Evolutionary conservation across 2,329 filamentous ascomycete species (phyloP).

Genomic region (Phialocephala sp.): DNA sequence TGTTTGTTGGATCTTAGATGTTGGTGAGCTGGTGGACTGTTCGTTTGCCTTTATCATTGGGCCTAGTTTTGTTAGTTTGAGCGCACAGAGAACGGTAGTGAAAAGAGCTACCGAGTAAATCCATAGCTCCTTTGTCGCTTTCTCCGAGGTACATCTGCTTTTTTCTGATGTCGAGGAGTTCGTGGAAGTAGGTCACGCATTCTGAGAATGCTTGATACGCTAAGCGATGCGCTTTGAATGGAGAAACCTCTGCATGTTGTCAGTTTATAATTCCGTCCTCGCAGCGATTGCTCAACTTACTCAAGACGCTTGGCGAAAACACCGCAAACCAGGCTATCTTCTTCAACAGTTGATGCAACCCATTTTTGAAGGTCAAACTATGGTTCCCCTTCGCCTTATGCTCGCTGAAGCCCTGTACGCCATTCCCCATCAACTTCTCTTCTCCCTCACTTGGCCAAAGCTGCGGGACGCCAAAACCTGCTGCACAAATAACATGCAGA

Average conservation of each 20-base stretch:
- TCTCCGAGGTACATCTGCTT: constrained; percentile 33
- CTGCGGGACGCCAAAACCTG: constrained; percentile 52
- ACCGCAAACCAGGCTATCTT: constrained; percentile 55
- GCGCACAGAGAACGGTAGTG: not conserved
- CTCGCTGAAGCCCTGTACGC: constrained; percentile 31
- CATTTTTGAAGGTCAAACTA: constrained; percentile 55
- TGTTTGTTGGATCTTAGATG: constrained; percentile 18
- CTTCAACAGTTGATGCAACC: constrained; percentile 53
- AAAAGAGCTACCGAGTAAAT: constrained; percentile 31
- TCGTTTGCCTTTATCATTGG: constrained; percentile 35
- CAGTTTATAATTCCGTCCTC: not conserved
- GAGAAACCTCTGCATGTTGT: constrained; percentile 36
- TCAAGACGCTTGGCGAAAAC: constrained; percentile 50
- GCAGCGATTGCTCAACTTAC: constrained; percentile 39
- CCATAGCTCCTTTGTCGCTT: constrained; percentile 35
- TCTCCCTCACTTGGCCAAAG: constrained; percentile 50
- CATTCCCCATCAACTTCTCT: constrained; percentile 25
- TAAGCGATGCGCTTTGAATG: constrained; percentile 48
- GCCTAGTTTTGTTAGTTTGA: constrained; percentile 22
- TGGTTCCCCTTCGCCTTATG: constrained; percentile 42
- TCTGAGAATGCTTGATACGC: constrained; percentile 50
- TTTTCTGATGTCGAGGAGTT: constrained; percentile 49
- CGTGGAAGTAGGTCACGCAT: constrained; percentile 57
- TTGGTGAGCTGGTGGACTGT: constrained; percentile 1
- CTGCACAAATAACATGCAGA: constrained; percentile 59